phyloP scores from a whole-genome alignment of 2,329 filamentous ascomycete genomes.

The Claviceps sp. region DNA sequence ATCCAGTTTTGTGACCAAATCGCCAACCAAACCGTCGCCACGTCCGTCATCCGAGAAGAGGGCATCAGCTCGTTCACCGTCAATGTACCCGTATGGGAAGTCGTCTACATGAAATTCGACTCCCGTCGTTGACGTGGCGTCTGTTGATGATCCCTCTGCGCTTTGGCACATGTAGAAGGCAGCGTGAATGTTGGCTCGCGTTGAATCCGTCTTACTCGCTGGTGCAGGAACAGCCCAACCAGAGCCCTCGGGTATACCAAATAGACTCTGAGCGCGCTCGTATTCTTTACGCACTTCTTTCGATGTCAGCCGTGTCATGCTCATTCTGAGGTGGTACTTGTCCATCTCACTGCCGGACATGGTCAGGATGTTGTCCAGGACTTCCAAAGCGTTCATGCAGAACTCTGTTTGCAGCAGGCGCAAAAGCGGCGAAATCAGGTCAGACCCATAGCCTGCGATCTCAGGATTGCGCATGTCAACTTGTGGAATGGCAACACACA shows the following conservation, averaged over 20 bases:
- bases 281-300: conserved; percentile 85
- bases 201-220: conserved; percentile 74
- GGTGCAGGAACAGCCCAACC: conserved; percentile 95
- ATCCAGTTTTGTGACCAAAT: conserved; percentile 68
- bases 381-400: conserved; percentile 81
- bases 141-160: conserved; percentile 41
- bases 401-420: conserved; percentile 84
- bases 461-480: conserved; percentile 89
- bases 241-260: conserved; percentile 89
- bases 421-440: conserved; percentile 85
- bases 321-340: conserved; percentile 91
- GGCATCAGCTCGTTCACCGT: conserved; percentile 66
- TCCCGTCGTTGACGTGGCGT: conserved; percentile 62
- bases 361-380: conserved; percentile 89
- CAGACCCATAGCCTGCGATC: conserved; percentile 80
- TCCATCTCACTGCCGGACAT: conserved; percentile 89
- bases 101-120: conserved; percentile 91
- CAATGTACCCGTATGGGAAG: conserved; percentile 69
- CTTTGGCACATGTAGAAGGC: conserved; percentile 89
- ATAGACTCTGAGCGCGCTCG: conserved; percentile 83
- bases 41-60: conserved; percentile 82
- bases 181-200: conserved; percentile 83
- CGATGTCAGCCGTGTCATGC: conserved; percentile 83
- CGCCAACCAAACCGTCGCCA: conserved; percentile 54
- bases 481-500: conserved; percentile 72